Percentiles rank a stretch among this genome's conserved stretches.
Evolutionary conservation across 139 green algal genomes (phyloP).

Genomic region (Marvania coccoides): DNA sequence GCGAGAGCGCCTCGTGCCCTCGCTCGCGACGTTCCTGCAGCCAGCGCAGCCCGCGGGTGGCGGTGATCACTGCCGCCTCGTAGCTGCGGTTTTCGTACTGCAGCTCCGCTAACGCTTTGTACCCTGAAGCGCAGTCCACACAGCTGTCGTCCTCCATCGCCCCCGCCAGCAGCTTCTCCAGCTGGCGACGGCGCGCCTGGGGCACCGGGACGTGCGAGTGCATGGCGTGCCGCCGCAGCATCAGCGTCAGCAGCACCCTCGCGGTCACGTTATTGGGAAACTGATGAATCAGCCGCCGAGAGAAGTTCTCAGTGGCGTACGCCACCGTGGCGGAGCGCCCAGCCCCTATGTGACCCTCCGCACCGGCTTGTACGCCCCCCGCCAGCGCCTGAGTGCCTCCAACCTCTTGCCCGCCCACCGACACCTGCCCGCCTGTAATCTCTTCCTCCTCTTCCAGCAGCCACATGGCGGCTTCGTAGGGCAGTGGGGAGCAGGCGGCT

Average conservation of each 20-base stretch:
- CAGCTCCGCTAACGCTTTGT: conserved; percentile 49
- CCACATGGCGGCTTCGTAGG: conserved; percentile 67
- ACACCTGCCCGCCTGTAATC: conserved; percentile 34
- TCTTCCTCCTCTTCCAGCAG: conserved; percentile 65
- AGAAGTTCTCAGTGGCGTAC: conserved; percentile 27
- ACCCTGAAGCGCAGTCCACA: conserved; percentile 34
- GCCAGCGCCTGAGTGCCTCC: conserved; percentile 29
- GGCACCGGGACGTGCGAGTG: conserved; percentile 7
- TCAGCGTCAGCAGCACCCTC: conserved; percentile 37
- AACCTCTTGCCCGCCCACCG: conserved; percentile 39
- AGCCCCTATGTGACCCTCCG: conserved; percentile 19
- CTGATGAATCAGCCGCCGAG: conserved; percentile 28
- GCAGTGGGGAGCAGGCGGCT: conserved; percentile 31
- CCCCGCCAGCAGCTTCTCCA: conserved; percentile 20
- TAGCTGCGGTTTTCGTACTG: conserved; percentile 49
- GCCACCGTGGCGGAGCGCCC: conserved; percentile 12
- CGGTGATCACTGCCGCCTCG: conserved; percentile 21
- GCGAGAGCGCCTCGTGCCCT: conserved; percentile 45
- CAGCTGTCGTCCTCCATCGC: conserved; percentile 23
- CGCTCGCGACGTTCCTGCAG: conserved; percentile 19
- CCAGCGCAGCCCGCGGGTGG: conserved; percentile 13
- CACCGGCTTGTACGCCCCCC: conserved; percentile 28
- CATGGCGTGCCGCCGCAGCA: conserved; percentile 33
- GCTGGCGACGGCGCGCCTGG: conserved; percentile 9
- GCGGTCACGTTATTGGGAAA: conserved; percentile 33